Percentiles rank a stretch among this genome's conserved stretches.
Evolutionary conservation across 441 rosid species (phyloP).

Genomic region (Rhodomyrtus psidioides): DNA sequence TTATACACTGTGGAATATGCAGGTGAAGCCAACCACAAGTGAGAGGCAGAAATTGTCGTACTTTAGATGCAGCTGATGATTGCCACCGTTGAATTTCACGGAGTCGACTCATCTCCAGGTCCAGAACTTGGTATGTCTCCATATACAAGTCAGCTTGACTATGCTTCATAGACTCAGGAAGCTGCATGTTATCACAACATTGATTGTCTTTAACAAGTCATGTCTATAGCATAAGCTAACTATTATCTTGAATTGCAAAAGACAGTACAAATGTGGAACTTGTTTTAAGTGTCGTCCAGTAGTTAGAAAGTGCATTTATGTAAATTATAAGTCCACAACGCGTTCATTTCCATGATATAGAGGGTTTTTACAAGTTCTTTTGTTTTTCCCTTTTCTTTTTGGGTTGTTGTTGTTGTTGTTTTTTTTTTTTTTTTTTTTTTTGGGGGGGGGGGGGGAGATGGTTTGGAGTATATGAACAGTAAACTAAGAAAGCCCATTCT

Average conservation of each 20-base stretch:
- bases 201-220: slow-evolving; percentile 2
- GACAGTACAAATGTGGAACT: background rate
- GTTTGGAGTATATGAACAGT: background rate
- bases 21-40: background rate
- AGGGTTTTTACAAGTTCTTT: background rate
- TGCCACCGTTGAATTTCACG: slow-evolving; percentile 99
- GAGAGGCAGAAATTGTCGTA: slow-evolving; percentile 17
- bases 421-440: background rate
- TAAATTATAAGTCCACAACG: background rate
- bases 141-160: slow-evolving; percentile 97
- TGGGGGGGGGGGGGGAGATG: background rate
- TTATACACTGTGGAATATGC: background rate
- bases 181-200: slow-evolving; percentile 41
- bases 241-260: background rate
- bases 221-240: background rate
- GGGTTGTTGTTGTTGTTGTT: background rate
- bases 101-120: slow-evolving; percentile 96
- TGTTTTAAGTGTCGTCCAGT: background rate
- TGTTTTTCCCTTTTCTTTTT: background rate
- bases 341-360: background rate
- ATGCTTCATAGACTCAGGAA: slow-evolving; percentile 98
- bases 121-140: slow-evolving; percentile 99
- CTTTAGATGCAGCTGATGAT: slow-evolving; percentile 91
- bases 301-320: background rate
- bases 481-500: background rate